Evolutionary conservation across 495 filamentous ascomycete species (phyloP).

Genomic region (Penicillium herquei): DNA sequence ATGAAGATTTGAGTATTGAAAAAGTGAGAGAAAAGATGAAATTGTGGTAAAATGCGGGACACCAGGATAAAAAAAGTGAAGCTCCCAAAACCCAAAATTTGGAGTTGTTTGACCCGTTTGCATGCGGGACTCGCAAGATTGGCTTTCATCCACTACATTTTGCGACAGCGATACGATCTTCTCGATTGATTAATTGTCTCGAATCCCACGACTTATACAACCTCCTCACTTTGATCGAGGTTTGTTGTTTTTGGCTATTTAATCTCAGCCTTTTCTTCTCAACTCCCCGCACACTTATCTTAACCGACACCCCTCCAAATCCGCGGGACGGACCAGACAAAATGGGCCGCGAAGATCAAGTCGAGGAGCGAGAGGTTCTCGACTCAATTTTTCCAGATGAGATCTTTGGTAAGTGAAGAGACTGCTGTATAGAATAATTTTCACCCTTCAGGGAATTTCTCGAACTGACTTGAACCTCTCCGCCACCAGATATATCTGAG

Average conservation of each 20-base stretch:
- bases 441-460: background rate
- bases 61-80: constrained; percentile 27
- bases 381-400: constrained; percentile 98
- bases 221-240: background rate
- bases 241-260: background rate
- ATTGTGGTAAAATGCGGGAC: constrained; percentile 6
- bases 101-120: constrained; percentile 49
- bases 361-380: constrained; percentile 94
- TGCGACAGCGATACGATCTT: constrained; percentile 15
- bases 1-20: background rate
- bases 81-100: constrained; percentile 32
- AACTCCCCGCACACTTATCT: constrained; percentile 4
- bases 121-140: constrained; percentile 42
- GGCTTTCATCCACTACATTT: constrained; percentile 11
- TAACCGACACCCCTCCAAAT: constrained; percentile 33
- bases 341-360: constrained; percentile 93
- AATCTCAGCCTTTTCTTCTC: background rate
- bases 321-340: constrained; percentile 36
- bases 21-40: background rate
- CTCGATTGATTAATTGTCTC: background rate
- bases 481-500: constrained; percentile 73
- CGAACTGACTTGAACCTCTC: constrained; percentile 1
- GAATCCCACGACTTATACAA: background rate
- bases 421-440: background rate
- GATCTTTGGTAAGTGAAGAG: constrained; percentile 67